Evolutionary conservation across 2,329 filamentous ascomycete genomes (phyloP), one percentile per base, ranked within the genome.

Genomic region (Fusarium virguliforme): DNA sequence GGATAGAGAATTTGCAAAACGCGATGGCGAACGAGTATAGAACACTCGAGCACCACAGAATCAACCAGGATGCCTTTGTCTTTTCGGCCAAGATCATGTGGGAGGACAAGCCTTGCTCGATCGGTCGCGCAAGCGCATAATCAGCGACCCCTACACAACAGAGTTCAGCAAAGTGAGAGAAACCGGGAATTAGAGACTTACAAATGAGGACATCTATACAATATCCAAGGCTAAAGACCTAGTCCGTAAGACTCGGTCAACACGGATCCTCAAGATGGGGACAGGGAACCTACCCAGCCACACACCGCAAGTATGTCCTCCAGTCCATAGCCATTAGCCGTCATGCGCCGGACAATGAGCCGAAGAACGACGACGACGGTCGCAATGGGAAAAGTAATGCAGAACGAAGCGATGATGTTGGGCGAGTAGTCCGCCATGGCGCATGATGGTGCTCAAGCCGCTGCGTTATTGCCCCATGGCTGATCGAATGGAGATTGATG

Each of bases 1-100:
- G 60, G 2, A 79, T 71, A 15, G 78, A 71, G 30, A 76, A 68
- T 55, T 79, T 79, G 4, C 70, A 70, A n/a, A 72, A 73, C 24
- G 68, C 73, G 8, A 79, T 60, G 15, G 73, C 57, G 48, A 71
- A 72, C 2, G 74, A 60, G 34, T 79, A 79, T 15, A 71, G 65
- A 3, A 77, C 57, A 53, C 77, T 78, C 26, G 64, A 62, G 7
- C 73, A 60, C 56, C 71, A 78, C 2, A 77, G 66, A 40, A 76
- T n/a, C 6, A 75, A 30, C 32, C 59, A 72, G 4, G 68, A 64
- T 53, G 50, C 59, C 37, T 62, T 62, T 43, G 59, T 66, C 3
- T 57, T 56, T 37, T 68, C 22, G 24, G 51, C 38, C 22, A 65
- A 35, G 38, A 30, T 68, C 10, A 68, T 54, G 8, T 43, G 40